Conservation (phyloP, 208 protist species). For the Vickermania ingenoplastis region DNA sequence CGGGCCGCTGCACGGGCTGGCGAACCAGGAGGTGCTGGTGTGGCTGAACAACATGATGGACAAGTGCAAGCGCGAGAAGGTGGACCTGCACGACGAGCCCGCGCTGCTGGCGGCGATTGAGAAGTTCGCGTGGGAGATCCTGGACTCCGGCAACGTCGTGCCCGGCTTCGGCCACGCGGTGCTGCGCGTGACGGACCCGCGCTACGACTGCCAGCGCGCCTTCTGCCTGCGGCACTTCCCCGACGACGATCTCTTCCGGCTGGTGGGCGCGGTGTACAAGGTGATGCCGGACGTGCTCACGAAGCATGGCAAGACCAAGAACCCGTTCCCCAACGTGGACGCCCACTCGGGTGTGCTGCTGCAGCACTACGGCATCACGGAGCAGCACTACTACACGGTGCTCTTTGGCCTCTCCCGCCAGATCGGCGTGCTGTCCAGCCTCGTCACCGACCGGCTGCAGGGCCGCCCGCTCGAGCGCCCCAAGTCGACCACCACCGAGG, state of each 20-base stretch:
- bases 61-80: slow-evolving; percentile 36
- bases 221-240: slow-evolving; percentile 95
- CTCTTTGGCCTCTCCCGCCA: slow-evolving; percentile 96
- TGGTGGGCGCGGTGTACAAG: slow-evolving; percentile 88
- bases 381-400: slow-evolving; percentile 96
- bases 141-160: slow-evolving; percentile 88
- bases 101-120: slow-evolving; percentile 66
- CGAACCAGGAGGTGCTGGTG: slow-evolving; percentile 96
- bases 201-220: slow-evolving; percentile 96
- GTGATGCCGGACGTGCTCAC: slow-evolving; percentile 93
- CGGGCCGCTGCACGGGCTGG: slow-evolving; percentile 96
- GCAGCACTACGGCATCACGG: slow-evolving; percentile 94
- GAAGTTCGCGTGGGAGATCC: slow-evolving; percentile 86
- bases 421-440: slow-evolving; percentile 89
- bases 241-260: slow-evolving; percentile 94
- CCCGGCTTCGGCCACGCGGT: slow-evolving; percentile 98
- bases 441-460: slow-evolving; percentile 94
- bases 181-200: slow-evolving; percentile 96
- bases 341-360: slow-evolving; percentile 92
- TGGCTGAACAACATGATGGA: slow-evolving; percentile 64
- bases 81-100: slow-evolving; percentile 34
- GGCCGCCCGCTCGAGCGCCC: slow-evolving; percentile 94
- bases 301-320: slow-evolving; percentile 97
- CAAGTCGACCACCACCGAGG: slow-evolving; percentile 89
- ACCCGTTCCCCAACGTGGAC: slow-evolving; percentile 98